Evolutionary conservation across 2,329 filamentous ascomycete species (phyloP).

Genomic region (Fusarium decemcellulare): DNA sequence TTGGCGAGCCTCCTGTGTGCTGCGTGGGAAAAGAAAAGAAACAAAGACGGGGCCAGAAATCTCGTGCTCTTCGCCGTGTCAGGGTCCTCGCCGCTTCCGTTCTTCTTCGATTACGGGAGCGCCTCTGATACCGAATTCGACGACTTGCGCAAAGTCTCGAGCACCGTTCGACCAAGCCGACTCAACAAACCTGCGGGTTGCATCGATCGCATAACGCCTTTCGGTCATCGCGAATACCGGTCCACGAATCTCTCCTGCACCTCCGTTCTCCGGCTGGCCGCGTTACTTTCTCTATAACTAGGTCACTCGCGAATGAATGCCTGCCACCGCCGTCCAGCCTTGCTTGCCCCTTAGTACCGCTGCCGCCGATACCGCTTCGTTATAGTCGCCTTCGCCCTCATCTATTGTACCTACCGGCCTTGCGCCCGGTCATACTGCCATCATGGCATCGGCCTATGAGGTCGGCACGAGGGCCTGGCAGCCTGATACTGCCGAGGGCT

Average conservation of each 20-base stretch:
- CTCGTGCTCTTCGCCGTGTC: constrained; percentile 31
- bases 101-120: constrained; percentile 35
- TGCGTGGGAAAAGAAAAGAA: constrained; percentile 28
- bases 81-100: constrained; percentile 33
- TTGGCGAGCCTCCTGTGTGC: constrained; percentile 36
- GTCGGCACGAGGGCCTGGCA: constrained; percentile 98
- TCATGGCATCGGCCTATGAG: constrained; percentile 95
- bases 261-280: constrained; percentile 34
- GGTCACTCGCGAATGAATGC: constrained; percentile 48
- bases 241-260: constrained; percentile 19
- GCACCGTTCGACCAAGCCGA: constrained; percentile 26
- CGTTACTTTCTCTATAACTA: constrained; percentile 31
- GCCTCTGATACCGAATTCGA: constrained; percentile 35
- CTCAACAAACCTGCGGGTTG: constrained; percentile 21
- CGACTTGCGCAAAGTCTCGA: constrained; percentile 38
- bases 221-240: constrained; percentile 12
- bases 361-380: constrained; percentile 35
- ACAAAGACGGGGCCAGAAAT: constrained; percentile 18
- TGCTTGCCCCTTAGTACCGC: constrained; percentile 40
- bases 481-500: constrained; percentile 95
- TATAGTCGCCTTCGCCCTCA: constrained; percentile 38
- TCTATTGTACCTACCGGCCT: constrained; percentile 37
- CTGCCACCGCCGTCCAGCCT: constrained; percentile 43
- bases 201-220: constrained; percentile 33
- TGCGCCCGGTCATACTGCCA: constrained; percentile 49